Evolutionary conservation across 345 rosid species (phyloP).

Genomic region (Eucalyptus dawsonii): DNA sequence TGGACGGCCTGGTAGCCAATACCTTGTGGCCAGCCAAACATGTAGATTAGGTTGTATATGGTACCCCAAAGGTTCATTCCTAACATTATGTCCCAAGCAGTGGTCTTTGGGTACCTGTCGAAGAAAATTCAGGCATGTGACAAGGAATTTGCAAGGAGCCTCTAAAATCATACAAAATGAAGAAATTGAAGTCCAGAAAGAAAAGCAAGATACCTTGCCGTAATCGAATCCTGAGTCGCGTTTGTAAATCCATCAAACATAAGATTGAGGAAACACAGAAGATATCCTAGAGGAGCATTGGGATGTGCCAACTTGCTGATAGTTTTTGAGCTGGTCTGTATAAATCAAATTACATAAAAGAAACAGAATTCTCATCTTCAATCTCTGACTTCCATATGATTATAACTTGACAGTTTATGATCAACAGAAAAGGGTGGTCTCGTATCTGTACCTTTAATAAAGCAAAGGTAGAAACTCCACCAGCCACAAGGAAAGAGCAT

Average conservation of each 20-base stretch:
- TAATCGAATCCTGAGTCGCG: slow-evolving; percentile 94
- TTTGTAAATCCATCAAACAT: slow-evolving; percentile 98
- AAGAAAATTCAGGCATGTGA: background rate
- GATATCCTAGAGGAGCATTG: slow-evolving; percentile 91
- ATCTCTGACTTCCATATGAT: background rate
- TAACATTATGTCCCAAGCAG: slow-evolving; percentile 93
- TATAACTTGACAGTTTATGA: background rate
- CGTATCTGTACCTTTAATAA: slow-evolving; percentile 50
- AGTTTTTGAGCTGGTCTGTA: slow-evolving; percentile 91
- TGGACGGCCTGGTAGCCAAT: slow-evolving; percentile 61
- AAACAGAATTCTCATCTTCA: background rate
- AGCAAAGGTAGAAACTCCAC: slow-evolving; percentile 88
- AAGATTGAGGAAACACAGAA: slow-evolving; percentile 86
- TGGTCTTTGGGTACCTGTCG: slow-evolving; percentile 73
- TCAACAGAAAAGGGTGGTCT: background rate
- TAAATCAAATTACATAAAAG: background rate
- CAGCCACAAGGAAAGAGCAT: slow-evolving; percentile 80
- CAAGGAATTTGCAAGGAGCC: background rate
- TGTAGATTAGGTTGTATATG: slow-evolving; percentile 75
- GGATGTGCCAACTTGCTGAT: slow-evolving; percentile 92
- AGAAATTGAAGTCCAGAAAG: background rate
- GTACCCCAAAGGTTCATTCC: slow-evolving; percentile 98
- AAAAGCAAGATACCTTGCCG: slow-evolving; percentile 36
- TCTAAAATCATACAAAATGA: background rate
- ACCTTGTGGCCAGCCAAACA: slow-evolving; percentile 77